These are phyloP conservation scores for Wickerhamiella nectarea DNA, from an alignment of 805 yeast species.

Conservation along the genomic window DNA sequence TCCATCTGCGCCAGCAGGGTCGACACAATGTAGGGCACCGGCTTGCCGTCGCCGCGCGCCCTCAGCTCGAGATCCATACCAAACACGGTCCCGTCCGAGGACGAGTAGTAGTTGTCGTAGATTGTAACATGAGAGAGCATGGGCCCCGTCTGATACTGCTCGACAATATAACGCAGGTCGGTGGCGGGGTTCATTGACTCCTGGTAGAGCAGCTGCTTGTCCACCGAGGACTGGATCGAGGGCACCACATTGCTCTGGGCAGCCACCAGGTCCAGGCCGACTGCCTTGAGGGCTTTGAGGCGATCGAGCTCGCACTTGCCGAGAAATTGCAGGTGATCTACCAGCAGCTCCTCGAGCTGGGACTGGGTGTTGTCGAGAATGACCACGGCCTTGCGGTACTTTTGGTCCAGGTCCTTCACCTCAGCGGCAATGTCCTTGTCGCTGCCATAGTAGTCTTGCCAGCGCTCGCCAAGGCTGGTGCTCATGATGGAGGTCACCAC, in stretches of 20 bases:
- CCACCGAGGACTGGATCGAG: slow-evolving; percentile 43
- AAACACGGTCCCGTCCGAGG: slow-evolving; percentile 55
- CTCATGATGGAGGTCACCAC: slow-evolving; percentile 5
- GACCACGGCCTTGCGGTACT: slow-evolving; percentile 40
- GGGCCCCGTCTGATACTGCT: slow-evolving; percentile 57
- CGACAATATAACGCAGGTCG: slow-evolving; percentile 54
- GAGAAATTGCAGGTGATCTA: slow-evolving; percentile 63
- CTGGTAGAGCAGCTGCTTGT: slow-evolving; percentile 48
- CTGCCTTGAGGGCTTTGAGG: slow-evolving; percentile 60
- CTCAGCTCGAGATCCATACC: slow-evolving; percentile 66
- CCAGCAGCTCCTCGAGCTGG: slow-evolving; percentile 52
- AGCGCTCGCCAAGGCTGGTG: slow-evolving; percentile 9
- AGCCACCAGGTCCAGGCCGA: slow-evolving; percentile 56
- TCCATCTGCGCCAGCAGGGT: slow-evolving; percentile 56
- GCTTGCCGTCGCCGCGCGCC: slow-evolving; percentile 55
- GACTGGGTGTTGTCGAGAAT: slow-evolving; percentile 56
- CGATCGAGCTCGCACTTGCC: slow-evolving; percentile 75
- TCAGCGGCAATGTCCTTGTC: slow-evolving; percentile 34
- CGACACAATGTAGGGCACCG: slow-evolving; percentile 57
- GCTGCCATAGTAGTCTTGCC: slow-evolving; percentile 6
- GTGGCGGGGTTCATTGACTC: slow-evolving; percentile 57
- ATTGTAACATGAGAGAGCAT: slow-evolving; percentile 59
- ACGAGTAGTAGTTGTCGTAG: slow-evolving; percentile 68
- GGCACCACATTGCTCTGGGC: slow-evolving; percentile 49
- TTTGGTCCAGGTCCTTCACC: slow-evolving; percentile 42